Conservation (phyloP, 331 rosid species). For the Saraca asoca region DNA sequence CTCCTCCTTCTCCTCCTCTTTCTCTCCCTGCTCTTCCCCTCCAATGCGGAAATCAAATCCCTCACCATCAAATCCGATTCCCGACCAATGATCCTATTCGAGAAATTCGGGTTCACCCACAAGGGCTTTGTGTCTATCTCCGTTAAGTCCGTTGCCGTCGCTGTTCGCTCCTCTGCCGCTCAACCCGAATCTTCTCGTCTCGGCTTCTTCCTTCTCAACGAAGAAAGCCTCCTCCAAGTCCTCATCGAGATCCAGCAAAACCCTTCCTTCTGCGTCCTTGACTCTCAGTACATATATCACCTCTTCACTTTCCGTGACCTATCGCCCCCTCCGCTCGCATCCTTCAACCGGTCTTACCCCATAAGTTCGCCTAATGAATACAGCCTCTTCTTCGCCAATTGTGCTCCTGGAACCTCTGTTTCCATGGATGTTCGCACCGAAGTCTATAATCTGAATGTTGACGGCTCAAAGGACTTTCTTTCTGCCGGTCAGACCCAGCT, state of each 20-base stretch:
- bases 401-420: conserved; percentile 70
- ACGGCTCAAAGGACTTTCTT: conserved; percentile 60
- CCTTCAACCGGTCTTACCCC: conserved; percentile 59
- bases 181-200: conserved; percentile 52
- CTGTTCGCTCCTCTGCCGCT: conserved; percentile 29
- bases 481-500: conserved; percentile 87
- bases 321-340: conserved; percentile 65
- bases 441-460: conserved; percentile 60
- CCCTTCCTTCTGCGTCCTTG: conserved; percentile 74
- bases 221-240: conserved; percentile 80
- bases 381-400: conserved; percentile 89
- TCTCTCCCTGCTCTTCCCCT: conserved; percentile 23
- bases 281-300: conserved; percentile 53
- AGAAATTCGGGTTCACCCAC: conserved; percentile 88
- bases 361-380: conserved; percentile 73
- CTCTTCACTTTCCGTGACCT: conserved; percentile 75
- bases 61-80: conserved; percentile 64
- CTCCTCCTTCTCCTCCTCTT: conserved; percentile 33
- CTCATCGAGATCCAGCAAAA: conserved; percentile 84
- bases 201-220: conserved; percentile 84
- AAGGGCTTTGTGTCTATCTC: conserved; percentile 62
- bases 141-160: conserved; percentile 58
- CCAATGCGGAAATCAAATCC: conserved; percentile 77
- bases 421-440: conserved; percentile 75
- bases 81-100: conserved; percentile 84